Percentiles rank a stretch among this genome's conserved stretches.
phyloP scores from a whole-genome alignment of 83 land plant genomes.

The Picea abies region DNA sequence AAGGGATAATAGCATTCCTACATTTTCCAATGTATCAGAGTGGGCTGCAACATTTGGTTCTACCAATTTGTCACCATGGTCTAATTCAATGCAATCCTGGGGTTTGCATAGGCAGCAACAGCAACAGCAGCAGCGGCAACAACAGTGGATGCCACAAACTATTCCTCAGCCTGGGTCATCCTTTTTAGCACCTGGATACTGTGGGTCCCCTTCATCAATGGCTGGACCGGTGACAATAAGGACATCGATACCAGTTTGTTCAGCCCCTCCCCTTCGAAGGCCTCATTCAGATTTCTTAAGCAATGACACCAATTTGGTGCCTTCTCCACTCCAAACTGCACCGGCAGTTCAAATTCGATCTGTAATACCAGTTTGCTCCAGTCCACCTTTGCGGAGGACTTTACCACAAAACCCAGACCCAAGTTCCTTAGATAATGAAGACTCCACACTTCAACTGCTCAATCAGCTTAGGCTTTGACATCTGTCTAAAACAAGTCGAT shows the following conservation, averaged over 20 bases:
- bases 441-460: constrained; percentile 9
- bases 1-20: constrained; percentile 2
- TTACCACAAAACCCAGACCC: background rate
- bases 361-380: constrained; percentile 46
- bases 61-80: constrained; percentile 5
- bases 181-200: background rate
- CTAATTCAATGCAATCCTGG: background rate
- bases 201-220: constrained; percentile 15
- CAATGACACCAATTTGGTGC: constrained; percentile 8
- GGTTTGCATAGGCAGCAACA: constrained; percentile 16
- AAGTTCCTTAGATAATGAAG: constrained; percentile 4
- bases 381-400: constrained; percentile 30
- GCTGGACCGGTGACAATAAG: constrained; percentile 69
- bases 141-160: constrained; percentile 17
- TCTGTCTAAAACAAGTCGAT: background rate
- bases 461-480: constrained; percentile 6
- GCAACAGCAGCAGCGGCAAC: background rate
- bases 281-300: constrained; percentile 13
- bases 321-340: constrained; percentile 35
- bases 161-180: constrained; percentile 28
- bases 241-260: constrained; percentile 54
- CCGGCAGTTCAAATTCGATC: constrained; percentile 50
- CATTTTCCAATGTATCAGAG: constrained; percentile 7
- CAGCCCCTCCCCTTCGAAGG: constrained; percentile 44
- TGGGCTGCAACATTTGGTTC: constrained; percentile 10